Evolutionary conservation across 805 yeast genomes (phyloP).

Genomic region (Kazachstania kunashirensis): DNA sequence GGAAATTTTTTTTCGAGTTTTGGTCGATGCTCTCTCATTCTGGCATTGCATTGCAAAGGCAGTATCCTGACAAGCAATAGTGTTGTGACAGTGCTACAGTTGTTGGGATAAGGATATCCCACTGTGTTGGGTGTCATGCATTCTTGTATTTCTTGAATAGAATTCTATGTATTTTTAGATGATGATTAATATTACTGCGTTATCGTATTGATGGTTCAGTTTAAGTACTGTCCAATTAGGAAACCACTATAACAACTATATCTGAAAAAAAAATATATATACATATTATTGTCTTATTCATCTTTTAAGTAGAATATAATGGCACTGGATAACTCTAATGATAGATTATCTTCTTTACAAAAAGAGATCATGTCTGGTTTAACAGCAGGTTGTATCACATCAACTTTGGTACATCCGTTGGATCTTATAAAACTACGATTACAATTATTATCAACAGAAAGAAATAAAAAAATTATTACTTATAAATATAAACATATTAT

Average conservation of each 20-base stretch:
- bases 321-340: neutral
- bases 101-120: too few species aligned
- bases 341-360: neutral
- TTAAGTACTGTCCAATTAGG: slow-evolving; percentile 10
- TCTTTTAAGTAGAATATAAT: neutral
- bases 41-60: too few species aligned
- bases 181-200: slow-evolving; percentile 27
- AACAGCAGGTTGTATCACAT: slow-evolving; percentile 71
- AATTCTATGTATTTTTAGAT: neutral
- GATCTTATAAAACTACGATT: slow-evolving; percentile 77
- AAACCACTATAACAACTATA: slow-evolving; percentile 9
- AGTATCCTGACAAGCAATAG: too few species aligned
- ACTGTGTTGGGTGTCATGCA: neutral
- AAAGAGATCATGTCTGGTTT: slow-evolving; percentile 63
- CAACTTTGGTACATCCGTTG: slow-evolving; percentile 77
- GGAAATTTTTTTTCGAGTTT: too few species aligned
- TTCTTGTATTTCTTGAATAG: neutral
- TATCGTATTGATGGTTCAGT: slow-evolving; percentile 27
- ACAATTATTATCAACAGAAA: slow-evolving; percentile 43
- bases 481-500: slow-evolving; percentile 1
- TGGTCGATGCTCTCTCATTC: too few species aligned
- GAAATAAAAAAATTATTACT: neutral
- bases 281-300: neutral
- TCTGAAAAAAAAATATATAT: slow-evolving; percentile 4
- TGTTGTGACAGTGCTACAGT: too few species aligned